phyloP scores from a whole-genome alignment of 805 yeast species.

The Zygotorulaspora florentina region DNA sequence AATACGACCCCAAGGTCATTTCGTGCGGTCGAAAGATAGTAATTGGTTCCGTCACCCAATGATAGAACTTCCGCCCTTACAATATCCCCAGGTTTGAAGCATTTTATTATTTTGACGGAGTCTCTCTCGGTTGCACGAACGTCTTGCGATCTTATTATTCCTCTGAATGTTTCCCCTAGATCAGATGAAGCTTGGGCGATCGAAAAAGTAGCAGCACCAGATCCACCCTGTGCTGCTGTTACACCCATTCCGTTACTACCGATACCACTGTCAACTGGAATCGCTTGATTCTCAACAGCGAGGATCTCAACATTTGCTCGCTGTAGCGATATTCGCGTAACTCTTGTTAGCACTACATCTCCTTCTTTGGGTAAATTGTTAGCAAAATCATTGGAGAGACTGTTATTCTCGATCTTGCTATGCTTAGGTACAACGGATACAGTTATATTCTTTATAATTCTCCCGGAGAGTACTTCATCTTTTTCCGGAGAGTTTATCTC shows the following conservation, averaged over 20 bases:
- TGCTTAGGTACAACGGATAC: conserved; percentile 31
- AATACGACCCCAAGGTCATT: conserved; percentile 93
- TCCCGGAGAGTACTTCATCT: conserved; percentile 11
- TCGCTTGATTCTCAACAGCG: conserved; percentile 58
- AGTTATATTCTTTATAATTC: conserved; percentile 20
- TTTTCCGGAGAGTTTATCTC: conserved; percentile 7
- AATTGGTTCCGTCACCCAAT: conserved; percentile 90
- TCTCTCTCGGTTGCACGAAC: conserved; percentile 89
- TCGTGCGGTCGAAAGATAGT: conserved; percentile 82
- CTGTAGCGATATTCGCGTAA: conserved; percentile 58
- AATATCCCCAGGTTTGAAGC: conserved; percentile 89
- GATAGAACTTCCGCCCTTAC: conserved; percentile 78
- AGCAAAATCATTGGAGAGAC: conserved; percentile 31
- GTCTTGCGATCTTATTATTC: conserved; percentile 81
- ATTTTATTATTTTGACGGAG: conserved; percentile 68
- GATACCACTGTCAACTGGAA: conserved; percentile 58
- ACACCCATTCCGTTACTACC: conserved; percentile 52
- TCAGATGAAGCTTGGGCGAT: conserved; percentile 54
- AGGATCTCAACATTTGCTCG: conserved; percentile 78
- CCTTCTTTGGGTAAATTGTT: conserved; percentile 74
- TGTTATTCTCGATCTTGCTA: conserved; percentile 11
- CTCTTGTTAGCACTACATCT: conserved; percentile 73
- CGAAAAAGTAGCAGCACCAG: conserved; percentile 45
- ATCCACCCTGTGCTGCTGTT: conserved; percentile 49
- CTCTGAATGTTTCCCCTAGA: conserved; percentile 84